A percentile compares a stretch with the other conserved stretches of the same genome.
phyloP scores from a whole-genome alignment of 176 grass and related monocot species.

The Raddia guianensis region DNA sequence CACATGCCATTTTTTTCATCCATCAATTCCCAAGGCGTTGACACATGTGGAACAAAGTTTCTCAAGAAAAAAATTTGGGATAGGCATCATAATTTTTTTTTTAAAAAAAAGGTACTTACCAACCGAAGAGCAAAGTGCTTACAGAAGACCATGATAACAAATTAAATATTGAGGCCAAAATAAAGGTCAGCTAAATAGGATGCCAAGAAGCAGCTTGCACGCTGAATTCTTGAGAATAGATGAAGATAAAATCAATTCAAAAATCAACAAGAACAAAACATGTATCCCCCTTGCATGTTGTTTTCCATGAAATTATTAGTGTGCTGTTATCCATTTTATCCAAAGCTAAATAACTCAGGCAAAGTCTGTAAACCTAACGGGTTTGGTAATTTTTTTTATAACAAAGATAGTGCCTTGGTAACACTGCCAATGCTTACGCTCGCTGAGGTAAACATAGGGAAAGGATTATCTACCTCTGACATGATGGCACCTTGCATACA shows the following conservation, averaged over 20 bases:
- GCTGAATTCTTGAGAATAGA: conserved; percentile 4
- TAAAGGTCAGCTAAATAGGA: not conserved
- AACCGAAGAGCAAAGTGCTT: not conserved
- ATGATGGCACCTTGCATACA: conserved; percentile 93
- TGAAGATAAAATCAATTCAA: not conserved
- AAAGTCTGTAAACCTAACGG: not conserved
- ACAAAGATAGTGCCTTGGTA: conserved; percentile 48
- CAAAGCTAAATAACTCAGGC: not conserved
- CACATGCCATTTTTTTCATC: not conserved
- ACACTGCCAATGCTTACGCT: conserved; percentile 74
- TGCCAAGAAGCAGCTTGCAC: not conserved
- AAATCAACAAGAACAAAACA: not conserved
- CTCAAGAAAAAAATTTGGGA: not conserved
- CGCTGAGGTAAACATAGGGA: conserved; percentile 60
- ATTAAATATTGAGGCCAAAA: not conserved
- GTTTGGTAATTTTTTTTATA: not conserved
- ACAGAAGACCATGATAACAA: not conserved
- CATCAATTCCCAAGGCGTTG: not conserved
- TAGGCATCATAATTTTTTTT: not conserved
- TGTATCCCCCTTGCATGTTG: not conserved
- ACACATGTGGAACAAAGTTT: not conserved
- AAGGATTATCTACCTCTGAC: conserved; percentile 84
- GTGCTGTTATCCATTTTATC: not conserved
- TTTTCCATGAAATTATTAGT: not conserved
- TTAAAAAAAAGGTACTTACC: not conserved